These are phyloP conservation scores for Cystobasidiaceae sp. DNA, from an alignment of 1,284 basidiomycete genomes.

Conservation along the genomic window DNA sequence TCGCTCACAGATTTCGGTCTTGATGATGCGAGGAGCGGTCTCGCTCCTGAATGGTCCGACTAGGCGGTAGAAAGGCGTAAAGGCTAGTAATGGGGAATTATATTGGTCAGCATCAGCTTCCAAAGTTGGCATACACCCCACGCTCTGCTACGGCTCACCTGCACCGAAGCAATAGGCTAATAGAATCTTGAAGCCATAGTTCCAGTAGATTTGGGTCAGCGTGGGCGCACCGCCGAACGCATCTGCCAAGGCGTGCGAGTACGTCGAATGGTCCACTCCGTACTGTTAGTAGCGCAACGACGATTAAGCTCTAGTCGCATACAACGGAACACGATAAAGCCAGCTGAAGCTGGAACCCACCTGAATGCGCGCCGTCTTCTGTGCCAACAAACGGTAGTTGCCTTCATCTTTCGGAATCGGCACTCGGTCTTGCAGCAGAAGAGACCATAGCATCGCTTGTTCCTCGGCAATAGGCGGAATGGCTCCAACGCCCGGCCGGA, in stretches of 20 bases:
- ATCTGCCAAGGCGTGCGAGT: slow-evolving; percentile 58
- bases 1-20: slow-evolving; percentile 55
- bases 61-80: slow-evolving; percentile 60
- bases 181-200: slow-evolving; percentile 56
- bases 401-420: slow-evolving; percentile 51
- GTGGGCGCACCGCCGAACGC: slow-evolving; percentile 60
- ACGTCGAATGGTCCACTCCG: slow-evolving; percentile 55
- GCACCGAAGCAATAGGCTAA: slow-evolving; percentile 56
- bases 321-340: background rate
- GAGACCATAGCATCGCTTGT: slow-evolving; percentile 61
- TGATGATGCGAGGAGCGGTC: slow-evolving; percentile 51
- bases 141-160: no score
- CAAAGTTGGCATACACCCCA: background rate
- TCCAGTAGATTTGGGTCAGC: slow-evolving; percentile 52
- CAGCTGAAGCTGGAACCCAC: slow-evolving; percentile 53
- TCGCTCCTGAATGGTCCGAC: slow-evolving; percentile 54
- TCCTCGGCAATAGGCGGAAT: slow-evolving; percentile 65
- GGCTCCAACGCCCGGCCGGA: slow-evolving; percentile 61
- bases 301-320: slow-evolving; percentile 30
- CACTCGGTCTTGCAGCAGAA: slow-evolving; percentile 52
- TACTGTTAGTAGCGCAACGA: no score
- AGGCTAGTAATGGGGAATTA: slow-evolving; percentile 55
- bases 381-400: slow-evolving; percentile 58
- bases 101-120: background rate
- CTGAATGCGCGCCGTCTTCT: slow-evolving; percentile 56